Conservation (phyloP, 1,139 yeast genomes). For the Geotrichum restrictum region DNA sequence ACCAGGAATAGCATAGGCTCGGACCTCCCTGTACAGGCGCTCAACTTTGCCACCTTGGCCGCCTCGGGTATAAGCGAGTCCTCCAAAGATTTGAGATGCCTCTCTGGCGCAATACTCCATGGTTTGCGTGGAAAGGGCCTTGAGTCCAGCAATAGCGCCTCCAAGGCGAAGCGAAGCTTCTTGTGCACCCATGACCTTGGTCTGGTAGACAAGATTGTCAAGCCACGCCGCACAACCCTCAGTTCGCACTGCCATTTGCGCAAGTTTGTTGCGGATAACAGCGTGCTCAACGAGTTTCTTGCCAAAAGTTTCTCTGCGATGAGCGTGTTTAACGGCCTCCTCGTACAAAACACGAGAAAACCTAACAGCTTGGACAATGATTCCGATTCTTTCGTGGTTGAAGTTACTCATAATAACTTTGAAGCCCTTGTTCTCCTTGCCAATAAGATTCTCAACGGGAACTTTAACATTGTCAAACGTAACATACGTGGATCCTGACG, state of each 20-base stretch:
- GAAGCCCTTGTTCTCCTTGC: constrained; percentile 45
- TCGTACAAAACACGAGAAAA: constrained; percentile 44
- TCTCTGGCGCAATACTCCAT: constrained; percentile 45
- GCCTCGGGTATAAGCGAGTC: constrained; percentile 44
- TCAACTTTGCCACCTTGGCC: constrained; percentile 46
- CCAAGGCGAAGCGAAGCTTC: constrained; percentile 44
- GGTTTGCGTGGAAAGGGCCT: constrained; percentile 44
- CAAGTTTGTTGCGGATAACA: constrained; percentile 44
- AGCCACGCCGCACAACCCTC: constrained; percentile 43
- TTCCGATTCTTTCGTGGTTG: constrained; percentile 46
- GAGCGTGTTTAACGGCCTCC: constrained; percentile 44
- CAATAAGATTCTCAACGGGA: constrained; percentile 44
- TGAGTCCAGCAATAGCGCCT: constrained; percentile 45
- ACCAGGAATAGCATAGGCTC: constrained; percentile 47
- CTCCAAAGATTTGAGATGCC: constrained; percentile 46
- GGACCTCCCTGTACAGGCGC: constrained; percentile 44
- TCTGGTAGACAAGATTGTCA: constrained; percentile 41
- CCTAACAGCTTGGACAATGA: constrained; percentile 42
- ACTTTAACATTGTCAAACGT: constrained; percentile 47
- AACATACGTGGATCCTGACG: constrained; percentile 42
- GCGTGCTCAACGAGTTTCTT: constrained; percentile 43
- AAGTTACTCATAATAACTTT: constrained; percentile 46
- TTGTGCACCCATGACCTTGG: constrained; percentile 37
- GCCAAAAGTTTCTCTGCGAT: constrained; percentile 45
- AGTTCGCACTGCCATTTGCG: constrained; percentile 43